Evolutionary conservation across 2,329 filamentous ascomycete species (phyloP).

Genomic region (Fusarium metavorans): DNA sequence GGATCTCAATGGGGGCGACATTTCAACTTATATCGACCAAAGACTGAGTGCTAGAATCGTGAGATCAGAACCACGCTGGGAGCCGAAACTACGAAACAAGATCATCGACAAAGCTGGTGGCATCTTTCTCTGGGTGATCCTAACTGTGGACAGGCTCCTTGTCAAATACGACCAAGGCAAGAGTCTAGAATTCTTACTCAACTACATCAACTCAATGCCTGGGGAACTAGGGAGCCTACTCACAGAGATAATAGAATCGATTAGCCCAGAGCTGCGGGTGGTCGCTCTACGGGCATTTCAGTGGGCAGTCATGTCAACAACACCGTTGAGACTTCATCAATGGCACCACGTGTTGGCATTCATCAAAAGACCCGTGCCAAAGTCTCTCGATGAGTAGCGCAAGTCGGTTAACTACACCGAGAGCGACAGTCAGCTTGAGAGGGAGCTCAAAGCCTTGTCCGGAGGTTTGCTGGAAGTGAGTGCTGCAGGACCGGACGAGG

Average conservation of each 20-base stretch:
- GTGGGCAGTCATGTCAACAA: conserved; percentile 11
- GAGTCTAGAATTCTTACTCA: neutral
- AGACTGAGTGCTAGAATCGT: neutral
- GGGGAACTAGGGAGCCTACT: conserved; percentile 7
- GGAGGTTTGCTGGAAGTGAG: conserved; percentile 18
- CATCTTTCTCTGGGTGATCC: neutral
- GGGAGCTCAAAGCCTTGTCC: conserved; percentile 15
- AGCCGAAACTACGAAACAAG: neutral
- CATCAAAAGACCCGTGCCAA: neutral
- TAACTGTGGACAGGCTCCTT: neutral
- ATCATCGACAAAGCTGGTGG: neutral
- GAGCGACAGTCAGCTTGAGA: conserved; percentile 23
- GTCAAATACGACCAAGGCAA: neutral
- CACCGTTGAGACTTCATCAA: conserved; percentile 19
- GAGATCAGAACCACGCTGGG: neutral
- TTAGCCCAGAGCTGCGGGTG: neutral
- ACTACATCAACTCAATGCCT: neutral
- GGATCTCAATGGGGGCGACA: neutral
- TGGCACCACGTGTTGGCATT: conserved; percentile 35
- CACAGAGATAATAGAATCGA: neutral
- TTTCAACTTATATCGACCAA: neutral
- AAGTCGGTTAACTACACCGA: neutral
- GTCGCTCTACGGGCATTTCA: conserved; percentile 10
- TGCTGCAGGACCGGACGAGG: neutral
- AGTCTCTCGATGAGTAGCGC: conserved; percentile 6